Evolutionary conservation across 345 rosid species (phyloP).

Genomic region (Pistacia vera): DNA sequence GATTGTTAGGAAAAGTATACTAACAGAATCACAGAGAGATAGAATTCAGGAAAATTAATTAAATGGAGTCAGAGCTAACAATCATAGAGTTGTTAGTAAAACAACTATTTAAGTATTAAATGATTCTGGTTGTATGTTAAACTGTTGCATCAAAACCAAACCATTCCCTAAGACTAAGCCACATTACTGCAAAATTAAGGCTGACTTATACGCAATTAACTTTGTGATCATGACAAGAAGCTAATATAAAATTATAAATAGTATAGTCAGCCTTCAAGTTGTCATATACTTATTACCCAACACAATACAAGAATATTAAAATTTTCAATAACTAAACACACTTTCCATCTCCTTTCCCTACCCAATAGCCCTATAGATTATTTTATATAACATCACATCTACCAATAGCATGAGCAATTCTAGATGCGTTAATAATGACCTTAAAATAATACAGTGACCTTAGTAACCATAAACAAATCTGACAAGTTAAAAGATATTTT

Average conservation of each 20-base stretch:
- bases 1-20: neutral
- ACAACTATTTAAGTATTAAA: neutral
- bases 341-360: neutral
- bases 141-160: conserved; percentile 12
- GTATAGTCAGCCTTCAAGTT: conserved; percentile 4
- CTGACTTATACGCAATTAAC: conserved; percentile 13
- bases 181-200: neutral
- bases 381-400: conserved; percentile 18
- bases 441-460: conserved; percentile 1
- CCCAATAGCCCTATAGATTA: neutral
- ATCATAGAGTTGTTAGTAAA: neutral
- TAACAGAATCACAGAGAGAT: neutral
- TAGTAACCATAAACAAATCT: neutral
- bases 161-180: conserved; percentile 22
- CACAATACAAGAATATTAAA: neutral
- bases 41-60: neutral
- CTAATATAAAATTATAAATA: neutral
- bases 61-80: conserved; percentile 11
- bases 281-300: neutral
- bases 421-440: neutral
- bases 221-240: conserved; percentile 12
- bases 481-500: conserved; percentile 24
- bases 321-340: neutral
- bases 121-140: neutral
- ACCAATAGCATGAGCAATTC: conserved; percentile 28